Percentiles rank a stretch among this genome's conserved stretches.
Evolutionary conservation across 305 asterid genomes (phyloP).

Genomic region (Nicotiana rustica): DNA sequence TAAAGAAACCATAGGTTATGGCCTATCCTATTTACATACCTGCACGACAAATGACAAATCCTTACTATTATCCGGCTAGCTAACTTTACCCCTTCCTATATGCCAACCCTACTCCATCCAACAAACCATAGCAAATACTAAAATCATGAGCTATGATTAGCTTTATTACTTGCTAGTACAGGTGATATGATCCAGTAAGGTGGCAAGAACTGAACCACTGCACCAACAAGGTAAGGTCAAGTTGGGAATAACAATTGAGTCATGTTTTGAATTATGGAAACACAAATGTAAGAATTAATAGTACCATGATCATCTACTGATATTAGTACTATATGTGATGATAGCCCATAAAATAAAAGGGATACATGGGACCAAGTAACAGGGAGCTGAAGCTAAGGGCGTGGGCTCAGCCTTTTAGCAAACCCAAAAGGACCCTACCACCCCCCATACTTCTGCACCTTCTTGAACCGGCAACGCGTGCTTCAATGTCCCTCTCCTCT

Average conservation of each 20-base stretch:
- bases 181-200: conserved; percentile 7
- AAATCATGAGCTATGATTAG: neutral
- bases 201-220: neutral
- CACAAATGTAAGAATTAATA: conserved; percentile 20
- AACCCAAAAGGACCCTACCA: conserved; percentile 49
- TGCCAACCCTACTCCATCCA: neutral
- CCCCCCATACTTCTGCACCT: conserved; percentile 41
- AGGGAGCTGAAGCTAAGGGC: conserved; percentile 27
- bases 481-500: conserved; percentile 57
- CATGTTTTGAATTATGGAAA: conserved; percentile 31
- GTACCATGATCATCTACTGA: neutral
- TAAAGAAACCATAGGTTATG: too few species aligned
- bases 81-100: neutral
- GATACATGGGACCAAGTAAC: conserved; percentile 45
- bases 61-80: neutral
- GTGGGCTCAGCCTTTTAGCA: conserved; percentile 46
- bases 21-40: too few species aligned
- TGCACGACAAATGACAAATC: neutral
- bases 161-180: conserved; percentile 27
- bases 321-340: neutral
- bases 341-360: neutral
- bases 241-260: conserved; percentile 21
- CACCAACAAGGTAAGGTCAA: conserved; percentile 14
- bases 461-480: conserved; percentile 74
- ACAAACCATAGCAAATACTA: neutral